A percentile compares a stretch with the other conserved stretches of the same genome.
Conservation (phyloP, 768 basidiomycete species). For the Lactarius quietus region DNA sequence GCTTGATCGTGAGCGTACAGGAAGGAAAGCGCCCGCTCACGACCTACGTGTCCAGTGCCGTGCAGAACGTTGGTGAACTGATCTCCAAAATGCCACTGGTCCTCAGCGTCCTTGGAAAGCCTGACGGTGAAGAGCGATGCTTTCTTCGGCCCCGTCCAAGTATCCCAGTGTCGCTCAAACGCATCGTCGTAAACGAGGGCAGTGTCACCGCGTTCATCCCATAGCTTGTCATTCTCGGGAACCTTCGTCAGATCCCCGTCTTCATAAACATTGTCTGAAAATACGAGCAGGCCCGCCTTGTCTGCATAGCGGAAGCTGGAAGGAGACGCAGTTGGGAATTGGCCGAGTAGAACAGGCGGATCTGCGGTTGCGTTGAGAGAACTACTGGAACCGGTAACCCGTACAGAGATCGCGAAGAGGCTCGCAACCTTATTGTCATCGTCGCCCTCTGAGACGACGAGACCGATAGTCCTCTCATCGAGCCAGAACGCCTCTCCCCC, state of each 20-base stretch:
- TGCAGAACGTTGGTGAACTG: constrained; percentile 58
- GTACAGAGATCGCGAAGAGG: constrained; percentile 58
- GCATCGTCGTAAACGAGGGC: constrained; percentile 52
- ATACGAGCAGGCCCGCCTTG: constrained; percentile 62
- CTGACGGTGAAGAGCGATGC: constrained; percentile 68
- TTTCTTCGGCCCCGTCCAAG: constrained; percentile 70
- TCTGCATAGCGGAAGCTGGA: constrained; percentile 67
- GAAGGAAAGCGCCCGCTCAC: background rate
- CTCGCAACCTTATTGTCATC: constrained; percentile 48
- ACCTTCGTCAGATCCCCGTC: constrained; percentile 71
- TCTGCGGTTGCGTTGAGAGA: constrained; percentile 36
- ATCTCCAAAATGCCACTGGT: constrained; percentile 51
- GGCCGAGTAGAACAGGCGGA: constrained; percentile 50
- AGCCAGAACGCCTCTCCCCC: constrained; percentile 83
- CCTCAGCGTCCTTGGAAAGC: constrained; percentile 45
- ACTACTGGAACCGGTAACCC: constrained; percentile 39
- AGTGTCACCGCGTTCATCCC: constrained; percentile 66
- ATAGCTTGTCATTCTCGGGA: constrained; percentile 63
- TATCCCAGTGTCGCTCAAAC: constrained; percentile 53
- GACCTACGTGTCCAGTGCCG: constrained; percentile 65
- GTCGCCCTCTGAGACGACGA: constrained; percentile 48
- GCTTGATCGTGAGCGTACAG: background rate
- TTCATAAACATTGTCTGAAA: constrained; percentile 78
- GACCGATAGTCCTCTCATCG: constrained; percentile 62
- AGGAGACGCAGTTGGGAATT: constrained; percentile 63